phyloP scores from a whole-genome alignment of 768 basidiomycete species.

The Russula emetica region DNA sequence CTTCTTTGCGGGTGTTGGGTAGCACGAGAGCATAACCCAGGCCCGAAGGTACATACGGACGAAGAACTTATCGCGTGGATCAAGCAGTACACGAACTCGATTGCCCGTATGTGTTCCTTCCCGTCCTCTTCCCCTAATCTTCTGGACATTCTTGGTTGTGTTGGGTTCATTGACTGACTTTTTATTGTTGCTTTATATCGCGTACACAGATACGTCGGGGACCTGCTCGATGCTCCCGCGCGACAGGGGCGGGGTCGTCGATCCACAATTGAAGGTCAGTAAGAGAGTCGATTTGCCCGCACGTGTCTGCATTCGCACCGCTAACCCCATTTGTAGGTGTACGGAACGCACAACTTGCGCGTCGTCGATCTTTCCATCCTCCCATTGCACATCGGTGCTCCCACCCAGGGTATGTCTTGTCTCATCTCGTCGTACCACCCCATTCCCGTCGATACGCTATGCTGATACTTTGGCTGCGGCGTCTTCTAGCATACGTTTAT shows the following conservation, averaged over 20 bases:
- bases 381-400: slow-evolving; percentile 48
- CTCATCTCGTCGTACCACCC: neutral
- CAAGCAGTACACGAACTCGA: slow-evolving; percentile 7
- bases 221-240: slow-evolving; percentile 53
- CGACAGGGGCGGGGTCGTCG: slow-evolving; percentile 50
- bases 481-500: slow-evolving; percentile 33
- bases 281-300: neutral
- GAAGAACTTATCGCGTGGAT: slow-evolving; percentile 30
- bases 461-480: slow-evolving; percentile 31
- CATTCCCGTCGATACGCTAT: neutral
- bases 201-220: slow-evolving; percentile 41
- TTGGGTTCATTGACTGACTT: neutral
- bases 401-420: slow-evolving; percentile 41
- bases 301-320: accelerated
- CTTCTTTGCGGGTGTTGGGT: neutral
- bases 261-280: slow-evolving; percentile 42
- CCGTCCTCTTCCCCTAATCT: slow-evolving; percentile 25
- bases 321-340: slow-evolving; percentile 37
- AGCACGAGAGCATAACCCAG: slow-evolving; percentile 35
- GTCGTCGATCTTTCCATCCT: slow-evolving; percentile 53
- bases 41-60: slow-evolving; percentile 32
- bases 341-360: slow-evolving; percentile 54
- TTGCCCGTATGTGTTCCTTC: slow-evolving; percentile 21
- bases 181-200: neutral
- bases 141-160: neutral